Evolutionary conservation across 768 basidiomycete species (phyloP).

Genomic region (Infundibulicybe gibba): DNA sequence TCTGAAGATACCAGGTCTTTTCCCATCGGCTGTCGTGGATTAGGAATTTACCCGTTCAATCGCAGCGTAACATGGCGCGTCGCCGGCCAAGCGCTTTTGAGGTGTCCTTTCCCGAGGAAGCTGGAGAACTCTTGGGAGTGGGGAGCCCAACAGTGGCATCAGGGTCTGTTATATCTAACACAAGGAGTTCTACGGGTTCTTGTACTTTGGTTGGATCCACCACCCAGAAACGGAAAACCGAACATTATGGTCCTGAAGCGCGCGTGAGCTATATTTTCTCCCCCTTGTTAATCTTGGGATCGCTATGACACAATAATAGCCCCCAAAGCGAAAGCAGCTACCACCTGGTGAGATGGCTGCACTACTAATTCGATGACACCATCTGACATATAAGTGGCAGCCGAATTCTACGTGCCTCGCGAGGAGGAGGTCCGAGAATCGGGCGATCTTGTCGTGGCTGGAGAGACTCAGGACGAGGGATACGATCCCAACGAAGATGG

Average conservation of each 20-base stretch:
- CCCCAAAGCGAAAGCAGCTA: conserved; percentile 19
- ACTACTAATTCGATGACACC: neutral
- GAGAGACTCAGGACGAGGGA: conserved; percentile 33
- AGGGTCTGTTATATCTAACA: neutral
- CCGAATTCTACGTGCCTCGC: conserved; percentile 31
- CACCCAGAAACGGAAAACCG: conserved; percentile 17
- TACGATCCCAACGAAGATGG: conserved; percentile 16
- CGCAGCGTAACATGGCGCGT: conserved; percentile 26
- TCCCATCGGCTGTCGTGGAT: too few species aligned
- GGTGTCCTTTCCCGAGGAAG: conserved; percentile 47
- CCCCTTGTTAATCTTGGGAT: neutral
- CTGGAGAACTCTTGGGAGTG: conserved; percentile 5
- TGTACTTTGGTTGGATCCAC: neutral
- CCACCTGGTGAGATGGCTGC: conserved; percentile 12
- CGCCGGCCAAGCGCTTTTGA: conserved; percentile 53
- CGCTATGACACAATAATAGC: conserved; percentile 10
- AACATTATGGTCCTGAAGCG: conserved; percentile 7
- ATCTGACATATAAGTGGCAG: conserved; percentile 17
- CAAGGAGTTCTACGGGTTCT: neutral
- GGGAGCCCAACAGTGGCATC: neutral
- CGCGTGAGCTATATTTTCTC: conserved; percentile 12
- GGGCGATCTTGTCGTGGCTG: conserved; percentile 28
- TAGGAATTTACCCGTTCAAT: too few species aligned
- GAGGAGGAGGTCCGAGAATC: conserved; percentile 31
- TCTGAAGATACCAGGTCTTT: too few species aligned